Percentiles rank a stretch among this genome's conserved stretches.
Evolutionary conservation across 768 basidiomycete genomes (phyloP).

Genomic region (Pholiota conissans): DNA sequence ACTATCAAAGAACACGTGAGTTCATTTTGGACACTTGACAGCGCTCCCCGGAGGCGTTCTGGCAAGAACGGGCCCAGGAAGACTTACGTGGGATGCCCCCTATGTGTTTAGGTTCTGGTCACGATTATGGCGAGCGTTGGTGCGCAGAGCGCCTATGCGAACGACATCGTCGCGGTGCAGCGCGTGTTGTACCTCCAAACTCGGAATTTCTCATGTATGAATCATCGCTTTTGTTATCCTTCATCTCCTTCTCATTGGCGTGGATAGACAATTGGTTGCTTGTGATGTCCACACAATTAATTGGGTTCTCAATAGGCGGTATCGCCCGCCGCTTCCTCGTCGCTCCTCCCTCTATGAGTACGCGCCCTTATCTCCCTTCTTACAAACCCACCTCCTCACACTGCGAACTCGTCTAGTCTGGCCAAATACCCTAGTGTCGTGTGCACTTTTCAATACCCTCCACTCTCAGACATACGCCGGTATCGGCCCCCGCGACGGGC

Average conservation of each 20-base stretch:
- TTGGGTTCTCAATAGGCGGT: conserved; percentile 60
- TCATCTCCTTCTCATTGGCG: not conserved
- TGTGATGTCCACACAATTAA: conserved; percentile 71
- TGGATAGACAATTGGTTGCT: conserved; percentile 55
- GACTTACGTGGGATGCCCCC: conserved; percentile 8
- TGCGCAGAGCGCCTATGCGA: conserved; percentile 61
- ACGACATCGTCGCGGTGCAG: conserved; percentile 76
- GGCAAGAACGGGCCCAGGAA: too few relatives aligned
- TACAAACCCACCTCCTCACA: not conserved
- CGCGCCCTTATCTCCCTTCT: conserved; percentile 6
- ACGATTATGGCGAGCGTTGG: conserved; percentile 64
- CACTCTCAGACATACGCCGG: conserved; percentile 62
- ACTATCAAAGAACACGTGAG: conserved; percentile 65
- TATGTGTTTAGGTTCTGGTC: conserved; percentile 49
- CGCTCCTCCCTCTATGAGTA: conserved; percentile 64
- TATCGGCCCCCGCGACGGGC: conserved; percentile 50
- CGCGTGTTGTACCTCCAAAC: conserved; percentile 63
- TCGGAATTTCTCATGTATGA: conserved; percentile 48
- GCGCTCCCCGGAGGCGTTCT: not conserved
- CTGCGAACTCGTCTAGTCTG: conserved; percentile 57
- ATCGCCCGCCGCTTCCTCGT: conserved; percentile 65
- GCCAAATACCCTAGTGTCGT: conserved; percentile 70
- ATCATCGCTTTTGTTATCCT: not conserved
- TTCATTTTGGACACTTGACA: conserved; percentile 1
- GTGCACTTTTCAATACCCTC: conserved; percentile 74